A percentile compares a stretch with the other conserved stretches of the same genome.
These are phyloP conservation scores for Wickerhamiella nectarea DNA, from an alignment of 805 yeast genomes.

Conservation along the genomic window DNA sequence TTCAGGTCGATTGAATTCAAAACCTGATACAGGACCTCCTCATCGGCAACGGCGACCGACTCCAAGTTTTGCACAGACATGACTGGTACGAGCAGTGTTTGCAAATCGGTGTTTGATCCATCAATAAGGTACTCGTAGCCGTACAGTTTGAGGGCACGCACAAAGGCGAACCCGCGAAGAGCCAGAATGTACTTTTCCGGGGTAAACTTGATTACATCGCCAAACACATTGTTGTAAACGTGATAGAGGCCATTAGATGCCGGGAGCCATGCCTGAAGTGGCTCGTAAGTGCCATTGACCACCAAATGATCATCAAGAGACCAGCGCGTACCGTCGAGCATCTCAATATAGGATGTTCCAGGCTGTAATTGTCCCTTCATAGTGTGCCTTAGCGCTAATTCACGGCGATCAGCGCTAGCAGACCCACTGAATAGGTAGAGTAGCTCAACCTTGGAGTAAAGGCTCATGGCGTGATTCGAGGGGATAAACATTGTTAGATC, in stretches of 20 bases:
- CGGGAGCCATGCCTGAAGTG: slow-evolving; percentile 19
- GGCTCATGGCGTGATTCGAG: slow-evolving; percentile 8
- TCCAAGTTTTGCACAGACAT: not conserved
- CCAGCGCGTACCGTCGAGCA: slow-evolving; percentile 15
- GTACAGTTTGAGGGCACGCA: slow-evolving; percentile 54
- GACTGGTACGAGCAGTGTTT: slow-evolving; percentile 47
- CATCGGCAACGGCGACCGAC: too few relatives aligned
- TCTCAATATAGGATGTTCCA: not conserved
- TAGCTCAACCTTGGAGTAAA: slow-evolving; percentile 10
- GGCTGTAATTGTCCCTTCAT: slow-evolving; percentile 9
- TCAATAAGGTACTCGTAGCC: slow-evolving; percentile 43
- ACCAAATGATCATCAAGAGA: slow-evolving; percentile 7
- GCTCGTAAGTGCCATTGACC: slow-evolving; percentile 2
- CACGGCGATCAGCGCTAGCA: slow-evolving; percentile 14
- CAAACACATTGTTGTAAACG: slow-evolving; percentile 29
- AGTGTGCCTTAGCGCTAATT: slow-evolving; percentile 13
- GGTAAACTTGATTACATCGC: slow-evolving; percentile 30
- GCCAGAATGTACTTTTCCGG: slow-evolving; percentile 48
- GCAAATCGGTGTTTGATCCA: slow-evolving; percentile 32
- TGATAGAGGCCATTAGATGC: slow-evolving; percentile 39
- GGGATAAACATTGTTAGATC: slow-evolving; percentile 16
- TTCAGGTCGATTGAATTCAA: slow-evolving; percentile 3
- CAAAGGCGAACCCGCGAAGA: slow-evolving; percentile 45
- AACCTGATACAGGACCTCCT: slow-evolving; percentile 41
- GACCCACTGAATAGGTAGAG: slow-evolving; percentile 14